Conservation (phyloP, 345 rosid species). For the Gossypium rotundifolium region DNA sequence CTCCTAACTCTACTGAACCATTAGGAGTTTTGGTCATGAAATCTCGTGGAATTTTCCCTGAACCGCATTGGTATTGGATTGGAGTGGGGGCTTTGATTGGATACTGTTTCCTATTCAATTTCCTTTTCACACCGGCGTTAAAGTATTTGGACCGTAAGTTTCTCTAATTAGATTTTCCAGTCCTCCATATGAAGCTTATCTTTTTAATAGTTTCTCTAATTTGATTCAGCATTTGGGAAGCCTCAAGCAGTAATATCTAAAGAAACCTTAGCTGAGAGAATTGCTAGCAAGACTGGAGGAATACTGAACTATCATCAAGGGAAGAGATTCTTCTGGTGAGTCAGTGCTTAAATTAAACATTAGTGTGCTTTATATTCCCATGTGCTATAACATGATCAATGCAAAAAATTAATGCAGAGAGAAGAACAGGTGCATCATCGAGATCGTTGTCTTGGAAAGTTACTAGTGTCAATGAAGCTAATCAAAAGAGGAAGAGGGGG, state of each 20-base stretch:
- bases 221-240: constrained; percentile 52
- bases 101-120: constrained; percentile 51
- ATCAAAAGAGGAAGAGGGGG: constrained; percentile 36
- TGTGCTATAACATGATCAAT: constrained; percentile 8
- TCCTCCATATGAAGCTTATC: neutral
- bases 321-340: constrained; percentile 29
- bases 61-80: constrained; percentile 84
- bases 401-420: constrained; percentile 29
- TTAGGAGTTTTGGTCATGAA: constrained; percentile 62
- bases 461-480: constrained; percentile 24
- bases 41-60: constrained; percentile 60
- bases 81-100: constrained; percentile 68
- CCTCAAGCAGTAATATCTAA: constrained; percentile 48
- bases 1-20: constrained; percentile 47
- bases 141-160: constrained; percentile 68
- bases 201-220: constrained; percentile 12
- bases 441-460: constrained; percentile 33
- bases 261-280: constrained; percentile 41
- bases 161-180: constrained; percentile 2
- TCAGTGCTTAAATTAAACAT: neutral
- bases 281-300: constrained; percentile 24
- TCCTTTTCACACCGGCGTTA: constrained; percentile 61
- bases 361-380: neutral
- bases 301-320: constrained; percentile 31
- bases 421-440: constrained; percentile 20